phyloP scores from a whole-genome alignment of 2,329 filamentous ascomycete genomes.

The Diaporthe australafricana region DNA sequence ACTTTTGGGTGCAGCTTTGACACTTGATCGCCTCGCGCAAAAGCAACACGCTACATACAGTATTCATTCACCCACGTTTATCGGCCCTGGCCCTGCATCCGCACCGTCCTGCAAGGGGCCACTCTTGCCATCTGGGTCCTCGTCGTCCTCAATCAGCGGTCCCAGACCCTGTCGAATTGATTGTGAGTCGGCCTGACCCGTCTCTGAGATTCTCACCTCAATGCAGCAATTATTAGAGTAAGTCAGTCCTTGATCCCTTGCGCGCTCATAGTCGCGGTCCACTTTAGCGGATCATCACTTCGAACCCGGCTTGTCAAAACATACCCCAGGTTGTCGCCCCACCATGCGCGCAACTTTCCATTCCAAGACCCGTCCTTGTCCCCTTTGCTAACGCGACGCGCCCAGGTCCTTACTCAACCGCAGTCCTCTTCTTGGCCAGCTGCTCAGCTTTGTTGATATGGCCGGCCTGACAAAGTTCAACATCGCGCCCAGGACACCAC shows the following conservation, averaged over 20 bases:
- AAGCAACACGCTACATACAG: not conserved
- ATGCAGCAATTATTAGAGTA: conserved; percentile 35
- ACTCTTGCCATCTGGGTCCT: not conserved
- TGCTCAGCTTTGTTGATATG: conserved; percentile 33
- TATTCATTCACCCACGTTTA: not conserved
- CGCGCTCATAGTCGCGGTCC: not conserved
- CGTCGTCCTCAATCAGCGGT: not conserved
- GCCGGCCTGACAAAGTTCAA: conserved; percentile 13
- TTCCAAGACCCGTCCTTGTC: not conserved
- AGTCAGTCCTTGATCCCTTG: not conserved
- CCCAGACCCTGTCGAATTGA: not conserved
- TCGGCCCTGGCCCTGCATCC: not conserved
- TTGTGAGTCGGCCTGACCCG: not conserved
- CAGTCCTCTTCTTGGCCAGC: conserved; percentile 35
- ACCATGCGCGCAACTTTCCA: not conserved
- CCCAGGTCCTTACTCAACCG: conserved; percentile 29
- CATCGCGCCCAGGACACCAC: conserved; percentile 7
- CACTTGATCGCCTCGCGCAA: conserved; percentile 7
- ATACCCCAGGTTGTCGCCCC: conserved; percentile 20
- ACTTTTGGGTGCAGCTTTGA: conserved; percentile 25
- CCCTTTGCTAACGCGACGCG: conserved; percentile 26
- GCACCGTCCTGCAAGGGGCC: conserved; percentile 24
- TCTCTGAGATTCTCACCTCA: not conserved
- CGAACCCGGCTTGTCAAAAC: conserved; percentile 3
- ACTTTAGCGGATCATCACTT: not conserved